Evolutionary conservation across 192 early-diverging fungal genomes (phyloP).

Genomic region (Coemansia sp.): DNA sequence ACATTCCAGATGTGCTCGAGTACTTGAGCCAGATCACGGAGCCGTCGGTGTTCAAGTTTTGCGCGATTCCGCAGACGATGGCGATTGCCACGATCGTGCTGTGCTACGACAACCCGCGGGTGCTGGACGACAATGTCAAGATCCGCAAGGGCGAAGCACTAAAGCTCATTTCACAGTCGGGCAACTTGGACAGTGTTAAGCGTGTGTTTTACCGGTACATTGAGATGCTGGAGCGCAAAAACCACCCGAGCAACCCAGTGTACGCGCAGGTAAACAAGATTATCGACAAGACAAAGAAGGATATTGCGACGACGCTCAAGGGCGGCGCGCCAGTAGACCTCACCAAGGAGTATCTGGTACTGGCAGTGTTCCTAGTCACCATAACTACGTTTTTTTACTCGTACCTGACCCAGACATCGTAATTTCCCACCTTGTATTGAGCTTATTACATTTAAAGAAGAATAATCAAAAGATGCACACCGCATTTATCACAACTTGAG

Average conservation of each 20-base stretch:
- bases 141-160: constrained; percentile 88
- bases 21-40: constrained; percentile 80
- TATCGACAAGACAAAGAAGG: constrained; percentile 53
- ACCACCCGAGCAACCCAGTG: constrained; percentile 61
- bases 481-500: not conserved
- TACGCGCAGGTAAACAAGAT: constrained; percentile 62
- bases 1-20: constrained; percentile 82
- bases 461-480: not conserved
- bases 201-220: constrained; percentile 67
- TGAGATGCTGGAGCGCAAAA: constrained; percentile 62
- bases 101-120: constrained; percentile 81
- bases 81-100: constrained; percentile 88
- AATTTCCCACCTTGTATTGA: not conserved
- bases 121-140: constrained; percentile 84
- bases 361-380: constrained; percentile 32
- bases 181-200: constrained; percentile 60
- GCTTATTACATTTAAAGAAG: not conserved
- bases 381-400: constrained; percentile 33
- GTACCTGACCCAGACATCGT: constrained; percentile 12
- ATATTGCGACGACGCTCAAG: constrained; percentile 42
- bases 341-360: constrained; percentile 41
- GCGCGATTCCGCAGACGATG: constrained; percentile 99
- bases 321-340: constrained; percentile 48
- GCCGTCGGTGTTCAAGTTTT: constrained; percentile 85
- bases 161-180: constrained; percentile 64